phyloP scores from a whole-genome alignment of 2,329 filamentous ascomycete genomes.

The Aureobasidium sp. region DNA sequence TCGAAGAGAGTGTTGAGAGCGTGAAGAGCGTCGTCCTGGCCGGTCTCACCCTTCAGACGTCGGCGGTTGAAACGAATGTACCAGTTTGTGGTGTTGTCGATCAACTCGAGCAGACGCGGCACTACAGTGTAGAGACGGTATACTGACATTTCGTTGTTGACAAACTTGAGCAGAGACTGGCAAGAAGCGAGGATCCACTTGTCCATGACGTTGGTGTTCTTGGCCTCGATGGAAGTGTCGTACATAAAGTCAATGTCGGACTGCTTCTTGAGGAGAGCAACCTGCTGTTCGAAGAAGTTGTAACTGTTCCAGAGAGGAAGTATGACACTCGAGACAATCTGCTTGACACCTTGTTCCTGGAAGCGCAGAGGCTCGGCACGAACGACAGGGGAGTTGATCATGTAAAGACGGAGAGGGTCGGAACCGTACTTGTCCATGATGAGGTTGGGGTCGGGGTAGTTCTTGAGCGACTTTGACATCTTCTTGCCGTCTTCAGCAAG shows the following conservation, averaged over 20 bases:
- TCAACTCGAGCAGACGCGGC: conserved; percentile 61
- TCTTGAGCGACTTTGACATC: conserved; percentile 96
- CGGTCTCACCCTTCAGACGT: conserved; percentile 82
- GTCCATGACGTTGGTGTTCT: conserved; percentile 89
- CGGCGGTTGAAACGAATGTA: conserved; percentile 93
- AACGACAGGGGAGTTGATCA: conserved; percentile 95
- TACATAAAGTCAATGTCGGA: conserved; percentile 69
- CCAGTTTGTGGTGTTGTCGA: conserved; percentile 97
- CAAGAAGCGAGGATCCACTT: conserved; percentile 89
- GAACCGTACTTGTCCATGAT: conserved; percentile 86
- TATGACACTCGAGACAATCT: conserved; percentile 86
- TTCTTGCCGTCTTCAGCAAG: conserved; percentile 94
- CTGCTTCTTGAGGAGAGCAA: conserved; percentile 76
- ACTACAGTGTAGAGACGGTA: conserved; percentile 75
- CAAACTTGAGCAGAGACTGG: conserved; percentile 82
- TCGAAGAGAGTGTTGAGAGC: conserved; percentile 92
- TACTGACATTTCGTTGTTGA: conserved; percentile 85
- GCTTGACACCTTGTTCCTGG: conserved; percentile 86
- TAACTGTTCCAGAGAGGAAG: conserved; percentile 93
- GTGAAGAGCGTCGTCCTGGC: conserved; percentile 75
- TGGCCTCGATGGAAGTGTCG: conserved; percentile 64
- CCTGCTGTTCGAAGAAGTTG: conserved; percentile 91
- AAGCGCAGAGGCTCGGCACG: conserved; percentile 84
- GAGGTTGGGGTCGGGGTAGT: conserved; percentile 79
- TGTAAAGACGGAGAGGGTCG: conserved; percentile 85